These are phyloP conservation scores for Gaeumannomyces tritici DNA, from an alignment of 2,329 filamentous ascomycete genomes.

Conservation along the genomic window DNA sequence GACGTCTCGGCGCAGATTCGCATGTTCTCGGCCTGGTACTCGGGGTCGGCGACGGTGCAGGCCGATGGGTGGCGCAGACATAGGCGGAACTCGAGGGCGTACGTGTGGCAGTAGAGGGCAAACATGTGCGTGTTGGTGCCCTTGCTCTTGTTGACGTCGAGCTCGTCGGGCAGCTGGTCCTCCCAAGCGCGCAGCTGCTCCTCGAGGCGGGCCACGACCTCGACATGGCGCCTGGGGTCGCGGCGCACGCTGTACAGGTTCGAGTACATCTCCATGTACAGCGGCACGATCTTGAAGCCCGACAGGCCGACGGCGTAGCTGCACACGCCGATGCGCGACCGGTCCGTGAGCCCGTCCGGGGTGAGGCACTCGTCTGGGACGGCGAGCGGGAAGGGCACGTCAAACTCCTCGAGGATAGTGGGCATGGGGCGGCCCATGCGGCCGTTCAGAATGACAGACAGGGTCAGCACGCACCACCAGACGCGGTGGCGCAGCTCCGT, in stretches of 20 bases:
- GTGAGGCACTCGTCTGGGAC: conserved; percentile 62
- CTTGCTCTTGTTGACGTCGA: conserved; percentile 34
- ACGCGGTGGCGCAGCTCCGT: conserved; percentile 69
- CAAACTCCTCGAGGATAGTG: conserved; percentile 64
- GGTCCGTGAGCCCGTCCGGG: conserved; percentile 49
- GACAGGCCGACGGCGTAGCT: conserved; percentile 57
- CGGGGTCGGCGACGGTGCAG: conserved; percentile 42
- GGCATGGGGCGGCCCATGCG: conserved; percentile 72
- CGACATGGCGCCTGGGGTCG: conserved; percentile 52
- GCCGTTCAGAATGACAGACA: conserved; percentile 61
- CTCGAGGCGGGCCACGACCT: conserved; percentile 56
- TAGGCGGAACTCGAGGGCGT: conserved; percentile 47
- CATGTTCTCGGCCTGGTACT: conserved; percentile 51
- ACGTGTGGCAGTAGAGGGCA: conserved; percentile 43
- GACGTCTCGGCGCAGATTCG: conserved; percentile 58
- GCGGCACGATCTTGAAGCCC: conserved; percentile 53
- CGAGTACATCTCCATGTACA: conserved; percentile 65
- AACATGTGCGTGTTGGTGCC: conserved; percentile 33
- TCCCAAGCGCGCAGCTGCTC: conserved; percentile 53
- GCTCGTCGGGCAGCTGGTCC: conserved; percentile 50
- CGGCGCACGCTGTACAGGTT: conserved; percentile 64
- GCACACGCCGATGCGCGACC: conserved; percentile 47
- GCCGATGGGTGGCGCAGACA: conserved; percentile 53
- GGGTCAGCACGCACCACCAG: conserved; percentile 63
- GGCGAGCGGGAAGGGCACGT: conserved; percentile 65